These are phyloP conservation scores for Penicillium sp. DNA, from an alignment of 2,329 filamentous ascomycete species.

Conservation along the genomic window DNA sequence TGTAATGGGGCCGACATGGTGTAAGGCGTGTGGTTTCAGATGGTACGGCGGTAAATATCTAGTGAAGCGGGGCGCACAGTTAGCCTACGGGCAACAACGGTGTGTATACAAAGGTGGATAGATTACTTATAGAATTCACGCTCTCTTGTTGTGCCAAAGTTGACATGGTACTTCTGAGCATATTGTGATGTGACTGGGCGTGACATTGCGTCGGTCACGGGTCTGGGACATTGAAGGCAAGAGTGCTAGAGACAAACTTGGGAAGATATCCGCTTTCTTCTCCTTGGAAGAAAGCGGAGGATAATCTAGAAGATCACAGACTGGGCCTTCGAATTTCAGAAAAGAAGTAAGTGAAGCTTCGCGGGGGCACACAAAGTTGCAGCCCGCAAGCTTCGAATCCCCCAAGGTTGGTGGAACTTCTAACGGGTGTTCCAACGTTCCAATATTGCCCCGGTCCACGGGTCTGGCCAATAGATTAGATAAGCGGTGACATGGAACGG, in stretches of 20 bases:
- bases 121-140: conserved; percentile 16
- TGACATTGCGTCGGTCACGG: conserved; percentile 1
- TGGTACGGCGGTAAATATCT: conserved; percentile 9
- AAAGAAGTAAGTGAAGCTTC: not conserved
- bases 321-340: not conserved
- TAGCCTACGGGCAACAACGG: not conserved
- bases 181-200: not conserved
- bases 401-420: not conserved
- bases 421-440: not conserved
- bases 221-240: not conserved
- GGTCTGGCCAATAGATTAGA: not conserved
- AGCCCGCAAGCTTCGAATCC: not conserved
- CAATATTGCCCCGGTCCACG: not conserved
- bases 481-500: not conserved
- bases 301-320: not conserved
- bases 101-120: not conserved
- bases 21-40: not conserved
- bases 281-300: not conserved
- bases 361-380: not conserved
- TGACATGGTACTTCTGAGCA: not conserved
- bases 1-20: conserved; percentile 2
- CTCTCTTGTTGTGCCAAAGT: conserved; percentile 8
- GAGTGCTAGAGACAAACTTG: not conserved
- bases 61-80: not conserved
- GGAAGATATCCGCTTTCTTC: not conserved